These are phyloP conservation scores for Paramecium biaurelia DNA, from an alignment of 73 alveolate genomes.

Conservation along the genomic window DNA sequence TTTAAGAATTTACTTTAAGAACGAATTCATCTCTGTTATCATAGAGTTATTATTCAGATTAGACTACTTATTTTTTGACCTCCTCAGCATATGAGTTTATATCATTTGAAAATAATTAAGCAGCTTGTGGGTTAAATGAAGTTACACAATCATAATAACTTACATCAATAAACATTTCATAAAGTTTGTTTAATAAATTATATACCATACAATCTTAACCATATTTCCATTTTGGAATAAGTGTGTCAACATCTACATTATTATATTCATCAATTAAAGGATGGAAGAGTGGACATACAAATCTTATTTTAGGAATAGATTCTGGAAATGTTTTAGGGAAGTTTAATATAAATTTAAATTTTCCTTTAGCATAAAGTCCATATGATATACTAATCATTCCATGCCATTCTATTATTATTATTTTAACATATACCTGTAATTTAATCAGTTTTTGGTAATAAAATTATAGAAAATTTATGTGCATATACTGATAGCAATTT, in stretches of 20 bases:
- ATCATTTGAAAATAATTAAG: neutral
- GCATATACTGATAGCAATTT: constrained; percentile 49
- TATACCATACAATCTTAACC: constrained; percentile 52
- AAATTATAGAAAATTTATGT: constrained; percentile 26
- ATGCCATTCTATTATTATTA: constrained; percentile 28
- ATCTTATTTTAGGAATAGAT: constrained; percentile 14
- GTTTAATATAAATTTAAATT: neutral
- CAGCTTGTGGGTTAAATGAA: constrained; percentile 30
- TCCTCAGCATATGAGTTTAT: neutral
- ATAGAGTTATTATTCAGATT: neutral
- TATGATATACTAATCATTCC: neutral
- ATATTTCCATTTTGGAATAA: constrained; percentile 44
- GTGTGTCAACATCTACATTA: constrained; percentile 23
- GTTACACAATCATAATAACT: neutral
- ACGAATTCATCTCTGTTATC: neutral
- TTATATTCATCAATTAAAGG: neutral
- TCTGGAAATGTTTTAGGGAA: constrained; percentile 18
- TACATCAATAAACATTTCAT: constrained; percentile 48
- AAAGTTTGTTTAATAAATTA: neutral
- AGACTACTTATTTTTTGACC: neutral
- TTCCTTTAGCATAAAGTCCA: constrained; percentile 23
- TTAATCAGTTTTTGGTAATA: neutral
- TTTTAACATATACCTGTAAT: neutral
- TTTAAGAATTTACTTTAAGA: neutral
- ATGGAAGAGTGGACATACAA: neutral